phyloP scores from a whole-genome alignment of 2,329 filamentous ascomycete genomes.

The Bertia moriformis region DNA sequence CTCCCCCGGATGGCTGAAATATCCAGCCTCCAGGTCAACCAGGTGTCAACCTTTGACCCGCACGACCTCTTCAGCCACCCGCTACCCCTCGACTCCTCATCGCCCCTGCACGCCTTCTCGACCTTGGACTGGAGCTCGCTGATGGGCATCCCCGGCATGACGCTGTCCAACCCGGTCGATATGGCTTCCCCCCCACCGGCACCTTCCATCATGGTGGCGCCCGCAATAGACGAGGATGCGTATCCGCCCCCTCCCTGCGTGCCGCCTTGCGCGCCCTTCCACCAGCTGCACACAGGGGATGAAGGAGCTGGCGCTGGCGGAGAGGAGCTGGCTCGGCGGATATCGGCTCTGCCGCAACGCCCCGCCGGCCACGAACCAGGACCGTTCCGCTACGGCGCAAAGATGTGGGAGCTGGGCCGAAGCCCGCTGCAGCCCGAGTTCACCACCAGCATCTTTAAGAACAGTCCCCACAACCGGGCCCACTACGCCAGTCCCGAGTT shows the following conservation, averaged over 20 bases:
- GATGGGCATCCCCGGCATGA: constrained; percentile 12
- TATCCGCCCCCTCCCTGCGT: not conserved
- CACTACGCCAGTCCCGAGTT: constrained; percentile 54
- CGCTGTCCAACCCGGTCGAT: not conserved
- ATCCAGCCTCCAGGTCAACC: constrained; percentile 42
- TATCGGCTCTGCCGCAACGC: not conserved
- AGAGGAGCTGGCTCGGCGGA: not conserved
- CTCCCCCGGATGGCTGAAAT: constrained; percentile 12
- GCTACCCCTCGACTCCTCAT: constrained; percentile 18
- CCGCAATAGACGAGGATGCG: too few relatives aligned
- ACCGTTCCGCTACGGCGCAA: constrained; percentile 23
- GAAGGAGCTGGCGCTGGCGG: not conserved
- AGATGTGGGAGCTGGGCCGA: constrained; percentile 14
- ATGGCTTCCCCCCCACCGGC: not conserved
- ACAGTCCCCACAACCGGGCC: constrained; percentile 51
- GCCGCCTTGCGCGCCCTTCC: not conserved
- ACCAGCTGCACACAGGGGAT: too few relatives aligned
- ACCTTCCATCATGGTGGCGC: too few relatives aligned
- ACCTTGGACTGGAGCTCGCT: constrained; percentile 10
- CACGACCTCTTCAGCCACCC: constrained; percentile 26
- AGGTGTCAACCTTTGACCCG: constrained; percentile 29
- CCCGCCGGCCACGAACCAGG: constrained; percentile 11
- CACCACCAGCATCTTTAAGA: constrained; percentile 47
- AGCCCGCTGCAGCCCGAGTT: constrained; percentile 23
- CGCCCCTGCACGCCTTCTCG: constrained; percentile 27